Evolutionary conservation across 2,329 filamentous ascomycete genomes (phyloP).

Genomic region (Drechslerella stenobrocha): DNA sequence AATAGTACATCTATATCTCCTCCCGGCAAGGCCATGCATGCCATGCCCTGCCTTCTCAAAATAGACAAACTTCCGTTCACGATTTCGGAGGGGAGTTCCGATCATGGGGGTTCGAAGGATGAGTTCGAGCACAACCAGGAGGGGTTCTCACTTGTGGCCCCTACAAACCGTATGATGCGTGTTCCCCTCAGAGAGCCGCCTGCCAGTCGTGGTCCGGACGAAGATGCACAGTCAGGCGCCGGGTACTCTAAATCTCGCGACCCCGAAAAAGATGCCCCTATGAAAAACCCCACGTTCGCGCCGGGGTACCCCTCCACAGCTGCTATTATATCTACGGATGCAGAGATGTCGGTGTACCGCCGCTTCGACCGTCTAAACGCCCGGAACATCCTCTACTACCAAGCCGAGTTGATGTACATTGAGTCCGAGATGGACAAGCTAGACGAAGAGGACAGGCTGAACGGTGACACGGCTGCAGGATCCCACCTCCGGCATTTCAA

Average conservation of each 20-base stretch:
- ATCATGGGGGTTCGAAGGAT: neutral
- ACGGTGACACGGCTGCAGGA: constrained; percentile 8
- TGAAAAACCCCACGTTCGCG: constrained; percentile 18
- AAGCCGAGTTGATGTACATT: constrained; percentile 35
- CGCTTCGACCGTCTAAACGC: constrained; percentile 36
- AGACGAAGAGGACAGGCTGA: constrained; percentile 34
- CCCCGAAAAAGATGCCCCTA: constrained; percentile 36
- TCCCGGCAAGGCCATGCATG: no score
- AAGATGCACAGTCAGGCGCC: neutral
- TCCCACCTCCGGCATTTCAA: constrained; percentile 31
- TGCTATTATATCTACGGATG: constrained; percentile 34
- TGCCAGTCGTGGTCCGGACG: constrained; percentile 8
- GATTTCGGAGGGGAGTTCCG: neutral
- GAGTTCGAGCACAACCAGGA: neutral
- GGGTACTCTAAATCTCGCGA: constrained; percentile 16
- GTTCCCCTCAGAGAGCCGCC: constrained; percentile 7
- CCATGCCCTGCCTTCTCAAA: no score
- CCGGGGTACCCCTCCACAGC: constrained; percentile 40
- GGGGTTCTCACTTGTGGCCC: neutral
- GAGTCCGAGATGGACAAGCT: constrained; percentile 31
- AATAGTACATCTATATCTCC: no score
- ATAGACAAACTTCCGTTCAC: neutral
- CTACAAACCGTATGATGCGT: constrained; percentile 21
- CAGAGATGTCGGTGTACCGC: constrained; percentile 34
- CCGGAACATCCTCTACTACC: constrained; percentile 31